Evolutionary conservation across 352 stramenopile species (phyloP).

Genomic region (Globisporangium nagaii): DNA sequence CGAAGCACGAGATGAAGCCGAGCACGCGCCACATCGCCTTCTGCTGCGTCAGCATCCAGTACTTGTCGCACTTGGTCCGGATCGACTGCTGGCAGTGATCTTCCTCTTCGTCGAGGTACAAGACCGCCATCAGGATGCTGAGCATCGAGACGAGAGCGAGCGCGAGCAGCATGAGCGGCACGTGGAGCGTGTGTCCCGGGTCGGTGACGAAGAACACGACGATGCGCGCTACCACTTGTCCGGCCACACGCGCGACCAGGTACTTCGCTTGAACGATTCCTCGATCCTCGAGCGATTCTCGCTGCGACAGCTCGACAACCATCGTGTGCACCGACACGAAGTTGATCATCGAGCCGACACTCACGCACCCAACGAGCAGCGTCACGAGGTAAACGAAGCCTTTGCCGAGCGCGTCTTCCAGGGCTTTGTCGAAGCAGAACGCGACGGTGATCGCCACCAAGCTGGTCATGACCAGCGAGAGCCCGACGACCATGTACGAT

Average conservation of each 20-base stretch:
- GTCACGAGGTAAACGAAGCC: constrained; percentile 7
- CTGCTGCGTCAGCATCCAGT: constrained; percentile 19
- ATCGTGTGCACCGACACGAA: constrained; percentile 16
- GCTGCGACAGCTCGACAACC: constrained; percentile 13
- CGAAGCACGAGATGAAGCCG: constrained; percentile 13
- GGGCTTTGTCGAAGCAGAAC: background rate
- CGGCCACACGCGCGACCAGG: constrained; percentile 7
- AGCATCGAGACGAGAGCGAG: constrained; percentile 2
- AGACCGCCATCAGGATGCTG: constrained; percentile 1
- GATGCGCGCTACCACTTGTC: constrained; percentile 8
- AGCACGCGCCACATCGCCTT: constrained; percentile 19
- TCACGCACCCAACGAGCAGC: constrained; percentile 9
- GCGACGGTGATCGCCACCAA: background rate
- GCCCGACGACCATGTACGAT: constrained; percentile 68
- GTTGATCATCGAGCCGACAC: constrained; percentile 17
- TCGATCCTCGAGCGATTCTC: constrained; percentile 10
- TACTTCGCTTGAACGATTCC: constrained; percentile 15
- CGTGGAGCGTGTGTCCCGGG: background rate
- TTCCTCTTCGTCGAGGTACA: constrained; percentile 9
- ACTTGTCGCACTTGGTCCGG: background rate
- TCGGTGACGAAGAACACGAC: constrained; percentile 8
- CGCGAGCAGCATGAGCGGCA: constrained; percentile 10
- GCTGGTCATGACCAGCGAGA: constrained; percentile 1
- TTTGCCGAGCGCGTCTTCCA: background rate
- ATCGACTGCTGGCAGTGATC: constrained; percentile 1